Conservation (phyloP, 345 rosid species). For the Populus pruinosa region DNA sequence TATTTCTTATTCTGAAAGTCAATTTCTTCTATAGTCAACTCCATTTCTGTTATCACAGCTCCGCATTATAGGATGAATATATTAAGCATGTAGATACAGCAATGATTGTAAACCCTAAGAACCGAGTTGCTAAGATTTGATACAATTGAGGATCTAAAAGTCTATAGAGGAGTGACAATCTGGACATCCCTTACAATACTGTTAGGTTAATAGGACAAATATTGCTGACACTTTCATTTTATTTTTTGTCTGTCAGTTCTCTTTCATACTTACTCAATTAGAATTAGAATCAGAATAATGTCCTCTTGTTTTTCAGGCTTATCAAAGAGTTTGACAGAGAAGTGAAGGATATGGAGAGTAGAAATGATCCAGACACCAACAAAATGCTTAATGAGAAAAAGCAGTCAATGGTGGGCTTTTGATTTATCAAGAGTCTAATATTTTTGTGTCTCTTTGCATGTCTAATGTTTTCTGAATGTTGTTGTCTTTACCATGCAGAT, state of each 20-base stretch:
- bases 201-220: background rate
- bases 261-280: background rate
- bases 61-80: background rate
- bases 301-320: slow-evolving; percentile 53
- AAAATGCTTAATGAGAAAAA: slow-evolving; percentile 73
- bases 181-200: background rate
- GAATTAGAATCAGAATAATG: background rate
- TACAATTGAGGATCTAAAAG: background rate
- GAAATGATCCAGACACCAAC: slow-evolving; percentile 59
- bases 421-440: background rate
- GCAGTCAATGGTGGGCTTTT: slow-evolving; percentile 65
- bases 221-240: background rate
- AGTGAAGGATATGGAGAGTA: slow-evolving; percentile 63
- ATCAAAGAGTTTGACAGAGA: slow-evolving; percentile 88
- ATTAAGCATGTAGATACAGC: background rate
- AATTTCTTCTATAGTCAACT: background rate
- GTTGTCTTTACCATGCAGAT: slow-evolving; percentile 45
- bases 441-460: background rate
- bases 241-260: background rate
- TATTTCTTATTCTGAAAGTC: background rate
- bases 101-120: background rate
- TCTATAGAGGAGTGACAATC: background rate
- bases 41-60: background rate
- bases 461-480: slow-evolving; percentile 17
- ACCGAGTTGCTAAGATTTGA: background rate